These are phyloP conservation scores for Kandelia obovata DNA, from an alignment of 345 rosid genomes.

Conservation along the genomic window DNA sequence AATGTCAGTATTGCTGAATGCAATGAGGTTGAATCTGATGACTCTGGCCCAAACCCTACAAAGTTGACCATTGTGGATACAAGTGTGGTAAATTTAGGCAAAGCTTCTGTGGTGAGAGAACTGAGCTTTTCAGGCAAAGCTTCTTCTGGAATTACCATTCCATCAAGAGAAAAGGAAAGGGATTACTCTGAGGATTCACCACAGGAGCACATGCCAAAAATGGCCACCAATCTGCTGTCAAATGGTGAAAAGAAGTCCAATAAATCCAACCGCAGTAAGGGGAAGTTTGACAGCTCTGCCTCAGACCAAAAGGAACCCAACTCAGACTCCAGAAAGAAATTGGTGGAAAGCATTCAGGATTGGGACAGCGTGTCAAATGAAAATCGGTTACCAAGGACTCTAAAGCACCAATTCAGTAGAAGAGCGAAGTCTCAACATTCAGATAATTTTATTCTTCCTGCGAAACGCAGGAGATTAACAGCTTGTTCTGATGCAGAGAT, in stretches of 20 bases:
- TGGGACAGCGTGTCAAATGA: conserved; percentile 16
- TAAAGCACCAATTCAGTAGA: conserved; percentile 43
- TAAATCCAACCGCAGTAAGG: conserved; percentile 5
- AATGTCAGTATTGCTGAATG: conserved; percentile 5
- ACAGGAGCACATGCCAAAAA: conserved; percentile 12
- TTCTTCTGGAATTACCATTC: conserved; percentile 19
- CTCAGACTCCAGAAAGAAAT: conserved; percentile 25
- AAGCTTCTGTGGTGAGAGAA: conserved; percentile 34
- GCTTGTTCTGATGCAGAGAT: conserved; percentile 45
- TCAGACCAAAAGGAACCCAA: conserved; percentile 25
- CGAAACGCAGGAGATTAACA: conserved; percentile 51
- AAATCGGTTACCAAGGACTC: conserved; percentile 31
- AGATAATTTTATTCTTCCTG: conserved; percentile 34
- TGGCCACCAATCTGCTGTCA: conserved; percentile 6
- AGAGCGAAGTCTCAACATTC: conserved; percentile 36
- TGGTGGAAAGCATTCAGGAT: conserved; percentile 23
- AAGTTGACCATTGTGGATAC: conserved; percentile 57
- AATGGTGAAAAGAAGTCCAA: background rate
- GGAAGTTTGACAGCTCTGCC: conserved; percentile 10
- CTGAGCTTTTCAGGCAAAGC: conserved; percentile 37
- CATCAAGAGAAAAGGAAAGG: conserved; percentile 17
- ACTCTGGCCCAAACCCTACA: conserved; percentile 16
- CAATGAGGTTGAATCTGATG: conserved; percentile 12
- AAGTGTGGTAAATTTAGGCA: conserved; percentile 43
- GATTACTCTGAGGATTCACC: conserved; percentile 18